Evolutionary conservation across 1,284 basidiomycete genomes (phyloP).

Genomic region (Rhodotorula glutinis): DNA sequence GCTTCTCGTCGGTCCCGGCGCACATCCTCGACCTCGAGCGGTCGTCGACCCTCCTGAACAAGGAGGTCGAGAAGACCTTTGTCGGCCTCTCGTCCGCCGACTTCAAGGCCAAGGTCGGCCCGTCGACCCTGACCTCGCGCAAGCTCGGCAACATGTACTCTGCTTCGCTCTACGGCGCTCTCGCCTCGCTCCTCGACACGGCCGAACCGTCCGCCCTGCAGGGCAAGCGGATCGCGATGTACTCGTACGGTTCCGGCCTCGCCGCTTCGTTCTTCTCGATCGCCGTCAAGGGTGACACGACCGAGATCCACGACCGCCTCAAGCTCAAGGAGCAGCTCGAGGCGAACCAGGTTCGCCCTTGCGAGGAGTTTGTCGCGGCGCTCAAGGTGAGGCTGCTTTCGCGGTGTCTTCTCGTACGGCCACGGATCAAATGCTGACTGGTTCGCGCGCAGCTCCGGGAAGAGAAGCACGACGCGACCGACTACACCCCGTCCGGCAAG

Average conservation of each 20-base stretch:
- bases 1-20: constrained; percentile 71
- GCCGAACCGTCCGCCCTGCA: constrained; percentile 64
- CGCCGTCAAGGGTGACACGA: constrained; percentile 78
- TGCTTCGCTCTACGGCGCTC: constrained; percentile 89
- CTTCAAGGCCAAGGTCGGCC: constrained; percentile 69
- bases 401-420: neutral
- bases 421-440: constrained; percentile 4
- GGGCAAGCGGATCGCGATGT: constrained; percentile 83
- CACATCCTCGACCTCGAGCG: constrained; percentile 67
- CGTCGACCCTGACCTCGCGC: constrained; percentile 74
- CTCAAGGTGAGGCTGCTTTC: constrained; percentile 58
- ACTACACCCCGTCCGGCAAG: constrained; percentile 80
- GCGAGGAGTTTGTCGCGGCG: constrained; percentile 75
- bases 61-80: constrained; percentile 92
- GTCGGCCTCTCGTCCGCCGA: constrained; percentile 66
- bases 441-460: constrained; percentile 68
- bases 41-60: constrained; percentile 78
- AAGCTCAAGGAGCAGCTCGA: constrained; percentile 84
- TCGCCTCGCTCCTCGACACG: constrained; percentile 74
- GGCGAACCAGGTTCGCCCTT: constrained; percentile 85
- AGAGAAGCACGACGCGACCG: constrained; percentile 89
- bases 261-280: constrained; percentile 88
- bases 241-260: constrained; percentile 89
- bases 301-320: constrained; percentile 75
- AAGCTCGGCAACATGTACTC: constrained; percentile 99